Evolutionary conservation across 2,329 filamentous ascomycete genomes (phyloP).

Genomic region (Colletotrichum caudatum): DNA sequence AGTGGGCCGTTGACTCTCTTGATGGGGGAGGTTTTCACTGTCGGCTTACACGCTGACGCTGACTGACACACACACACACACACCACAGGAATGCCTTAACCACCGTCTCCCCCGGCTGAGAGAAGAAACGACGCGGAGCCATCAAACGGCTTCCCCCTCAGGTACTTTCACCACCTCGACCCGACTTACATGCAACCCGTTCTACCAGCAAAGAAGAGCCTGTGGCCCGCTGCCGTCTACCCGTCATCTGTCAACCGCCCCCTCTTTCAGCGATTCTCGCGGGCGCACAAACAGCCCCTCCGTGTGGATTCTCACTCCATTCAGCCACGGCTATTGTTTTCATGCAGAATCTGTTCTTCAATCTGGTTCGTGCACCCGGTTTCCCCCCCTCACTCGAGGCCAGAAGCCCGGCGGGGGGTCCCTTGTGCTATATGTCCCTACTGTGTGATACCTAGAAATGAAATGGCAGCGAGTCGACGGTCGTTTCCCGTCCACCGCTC

Average conservation of each 20-base stretch:
- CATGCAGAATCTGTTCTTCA: background rate
- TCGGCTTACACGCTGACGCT: too few relatives aligned
- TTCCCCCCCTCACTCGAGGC: background rate
- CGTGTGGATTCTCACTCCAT: too few relatives aligned
- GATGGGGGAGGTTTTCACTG: too few relatives aligned
- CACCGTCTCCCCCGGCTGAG: too few relatives aligned
- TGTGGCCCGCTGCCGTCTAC: background rate
- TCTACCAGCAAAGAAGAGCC: background rate
- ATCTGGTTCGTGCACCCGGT: background rate
- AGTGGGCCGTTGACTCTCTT: too few relatives aligned
- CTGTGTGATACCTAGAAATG: background rate
- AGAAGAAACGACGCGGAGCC: background rate
- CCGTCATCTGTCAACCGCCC: background rate
- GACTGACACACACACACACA: too few relatives aligned
- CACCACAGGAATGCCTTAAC: background rate
- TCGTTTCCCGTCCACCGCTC: background rate
- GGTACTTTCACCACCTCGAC: background rate
- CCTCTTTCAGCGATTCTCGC: background rate
- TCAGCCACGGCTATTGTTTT: too few relatives aligned
- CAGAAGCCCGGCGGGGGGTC: background rate
- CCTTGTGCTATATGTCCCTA: constrained; percentile 1
- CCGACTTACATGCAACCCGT: background rate
- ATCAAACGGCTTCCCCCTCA: background rate
- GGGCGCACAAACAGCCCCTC: background rate
- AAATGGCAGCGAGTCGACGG: background rate